Evolutionary conservation across 148 eudicot species (phyloP), one percentile per base, ranked within the genome.

Genomic region (Beta vulgaris): DNA sequence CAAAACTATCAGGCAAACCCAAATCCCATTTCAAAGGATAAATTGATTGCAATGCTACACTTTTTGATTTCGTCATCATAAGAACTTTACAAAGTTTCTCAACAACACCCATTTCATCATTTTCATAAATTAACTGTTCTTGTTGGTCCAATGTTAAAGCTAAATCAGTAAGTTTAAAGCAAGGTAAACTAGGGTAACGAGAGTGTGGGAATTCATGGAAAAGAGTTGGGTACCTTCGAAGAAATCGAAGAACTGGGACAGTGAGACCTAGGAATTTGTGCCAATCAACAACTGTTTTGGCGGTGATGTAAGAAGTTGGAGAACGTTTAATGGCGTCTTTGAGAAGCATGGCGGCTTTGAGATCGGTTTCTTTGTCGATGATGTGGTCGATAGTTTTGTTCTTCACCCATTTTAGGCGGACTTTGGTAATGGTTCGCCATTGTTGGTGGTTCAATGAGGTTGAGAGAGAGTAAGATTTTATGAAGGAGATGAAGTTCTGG

Each of bases 341-440:
- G 63, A 94, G 82, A 6, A 94, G 88, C 78, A 51, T 87, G 3
- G 97, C 97, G 32, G 97, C 98, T 80, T 92, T 94, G 61, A 94
- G 86, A 59, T 90, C 90, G 29, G 98, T 92, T 6, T 94, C 92
- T 71, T 74, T 86, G 83, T 94, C 97, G 75, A 94, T 94, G 0
- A 87, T 84, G 84, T 85, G 85, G 84, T 94, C 98, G 53, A 94
- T n/a, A n/a, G 83, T 74, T 60, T 86, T 85, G 78, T 94, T 94
- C 60, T 89, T 94, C 23, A 89, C 92, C 98, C 98, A 94, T 92
- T 90, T 92, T 8, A 94, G 79, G 1, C 97, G 86, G 39, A 94
- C 98, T 78, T 85, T 94, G 16, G 85, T 82, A 19, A 91, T 76
- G 73, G 23, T 61, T 16, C 98, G 86, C 53, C 65, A 58, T 72